Evolutionary conservation across 1,284 basidiomycete genomes (phyloP).

Genomic region (Ustilago tritici): DNA sequence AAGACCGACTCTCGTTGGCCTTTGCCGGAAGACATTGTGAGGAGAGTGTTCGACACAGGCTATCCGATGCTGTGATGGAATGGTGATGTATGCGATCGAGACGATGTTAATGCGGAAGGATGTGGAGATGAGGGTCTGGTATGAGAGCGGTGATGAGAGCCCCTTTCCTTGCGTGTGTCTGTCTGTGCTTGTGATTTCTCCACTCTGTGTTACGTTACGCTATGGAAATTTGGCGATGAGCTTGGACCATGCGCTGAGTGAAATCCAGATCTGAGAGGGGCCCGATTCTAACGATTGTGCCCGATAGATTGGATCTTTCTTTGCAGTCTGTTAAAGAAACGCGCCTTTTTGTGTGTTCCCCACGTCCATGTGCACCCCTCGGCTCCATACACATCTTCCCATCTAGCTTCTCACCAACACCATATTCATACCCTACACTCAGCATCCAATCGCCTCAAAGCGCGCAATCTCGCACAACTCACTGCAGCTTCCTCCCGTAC

Average conservation of each 20-base stretch:
- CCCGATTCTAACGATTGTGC: not conserved
- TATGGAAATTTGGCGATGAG: constrained; percentile 7
- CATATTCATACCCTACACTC: constrained; percentile 7
- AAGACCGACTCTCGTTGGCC: constrained; percentile 91
- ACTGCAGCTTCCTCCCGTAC: not conserved
- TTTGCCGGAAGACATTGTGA: constrained; percentile 81
- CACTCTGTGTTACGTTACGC: constrained; percentile 4
- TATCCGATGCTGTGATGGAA: no score
- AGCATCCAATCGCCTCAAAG: not conserved
- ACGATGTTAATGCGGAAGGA: not conserved
- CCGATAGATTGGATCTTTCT: constrained; percentile 1
- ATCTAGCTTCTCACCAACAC: not conserved
- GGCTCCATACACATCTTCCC: constrained; percentile 3
- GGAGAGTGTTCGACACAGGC: no score
- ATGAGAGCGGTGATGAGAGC: not conserved
- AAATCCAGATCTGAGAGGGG: not conserved
- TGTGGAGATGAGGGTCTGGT: not conserved
- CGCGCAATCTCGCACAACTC: not conserved
- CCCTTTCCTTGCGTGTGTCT: constrained; percentile 7
- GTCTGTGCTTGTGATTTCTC: not conserved
- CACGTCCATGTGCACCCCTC: constrained; percentile 17
- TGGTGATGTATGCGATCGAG: not conserved
- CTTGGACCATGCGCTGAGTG: constrained; percentile 28
- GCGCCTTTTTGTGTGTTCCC: constrained; percentile 11
- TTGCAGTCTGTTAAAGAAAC: constrained; percentile 12